Conservation (phyloP, 257 asterid genomes). For the Phtheirospermum japonicum region DNA sequence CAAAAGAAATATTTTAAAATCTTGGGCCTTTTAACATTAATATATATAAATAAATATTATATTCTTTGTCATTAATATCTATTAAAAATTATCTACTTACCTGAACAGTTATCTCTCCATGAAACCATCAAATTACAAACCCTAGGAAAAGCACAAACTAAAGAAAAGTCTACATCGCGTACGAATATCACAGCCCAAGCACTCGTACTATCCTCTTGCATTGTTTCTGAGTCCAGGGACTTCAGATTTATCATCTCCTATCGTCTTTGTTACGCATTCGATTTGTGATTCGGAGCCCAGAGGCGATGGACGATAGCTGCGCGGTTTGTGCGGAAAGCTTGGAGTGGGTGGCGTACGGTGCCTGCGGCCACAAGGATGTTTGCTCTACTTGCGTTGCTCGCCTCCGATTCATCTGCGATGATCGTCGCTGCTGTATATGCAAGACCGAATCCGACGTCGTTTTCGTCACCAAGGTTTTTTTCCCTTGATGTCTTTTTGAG, state of each 20-base stretch:
- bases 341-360: conserved; percentile 97
- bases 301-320: conserved; percentile 87
- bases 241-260: conserved; percentile 25
- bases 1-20: too few relatives aligned
- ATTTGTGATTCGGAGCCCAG: conserved; percentile 25
- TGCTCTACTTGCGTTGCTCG: conserved; percentile 99
- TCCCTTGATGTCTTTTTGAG: background rate
- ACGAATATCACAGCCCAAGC: background rate
- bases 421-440: conserved; percentile 95
- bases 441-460: conserved; percentile 67
- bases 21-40: too few relatives aligned
- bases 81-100: too few relatives aligned
- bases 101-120: background rate
- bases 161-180: too few relatives aligned
- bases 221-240: conserved; percentile 3
- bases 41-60: too few relatives aligned
- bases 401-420: conserved; percentile 93
- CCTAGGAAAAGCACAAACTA: conserved; percentile 33
- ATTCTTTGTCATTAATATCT: too few relatives aligned
- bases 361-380: conserved; percentile 95
- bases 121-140: conserved; percentile 34
- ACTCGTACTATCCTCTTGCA: background rate
- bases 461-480: conserved; percentile 80
- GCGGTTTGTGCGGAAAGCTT: conserved; percentile 95
- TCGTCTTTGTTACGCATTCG: background rate